These are phyloP conservation scores for Erigeron canadensis DNA, from an alignment of 129 eudicot genomes.

Conservation along the genomic window DNA sequence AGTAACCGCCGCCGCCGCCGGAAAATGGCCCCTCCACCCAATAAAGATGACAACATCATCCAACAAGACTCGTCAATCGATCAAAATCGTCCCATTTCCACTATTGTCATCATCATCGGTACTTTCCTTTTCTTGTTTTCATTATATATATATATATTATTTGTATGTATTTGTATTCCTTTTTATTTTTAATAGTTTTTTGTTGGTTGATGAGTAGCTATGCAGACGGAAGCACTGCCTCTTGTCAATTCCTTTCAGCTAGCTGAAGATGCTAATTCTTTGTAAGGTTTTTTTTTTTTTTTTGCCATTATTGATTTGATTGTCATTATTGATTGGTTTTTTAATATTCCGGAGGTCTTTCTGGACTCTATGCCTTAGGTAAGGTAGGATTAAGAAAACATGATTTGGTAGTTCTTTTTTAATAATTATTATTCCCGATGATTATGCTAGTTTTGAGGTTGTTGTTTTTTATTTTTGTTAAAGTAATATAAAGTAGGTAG, in stretches of 20 bases:
- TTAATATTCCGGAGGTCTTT: background rate
- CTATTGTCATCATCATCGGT: conserved; percentile 15
- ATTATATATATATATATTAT: background rate
- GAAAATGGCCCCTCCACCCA: background rate
- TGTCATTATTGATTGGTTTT: background rate
- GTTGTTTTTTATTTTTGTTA: background rate
- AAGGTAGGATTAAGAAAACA: too few relatives aligned
- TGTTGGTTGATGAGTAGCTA: conserved; percentile 46
- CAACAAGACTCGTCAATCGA: background rate
- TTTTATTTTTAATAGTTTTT: background rate
- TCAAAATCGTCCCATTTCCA: conserved; percentile 7
- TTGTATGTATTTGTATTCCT: background rate
- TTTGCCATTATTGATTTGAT: background rate
- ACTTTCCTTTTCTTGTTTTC: background rate
- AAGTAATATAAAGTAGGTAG: too few relatives aligned
- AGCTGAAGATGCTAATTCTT: conserved; percentile 49
- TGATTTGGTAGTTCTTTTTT: too few relatives aligned
- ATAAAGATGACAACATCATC: background rate
- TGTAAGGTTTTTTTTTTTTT: conserved; percentile 37
- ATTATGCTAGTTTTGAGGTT: conserved; percentile 10
- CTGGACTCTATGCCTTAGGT: too few relatives aligned
- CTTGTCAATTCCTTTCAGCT: conserved; percentile 74
- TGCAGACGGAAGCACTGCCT: conserved; percentile 95
- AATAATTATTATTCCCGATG: too few relatives aligned
- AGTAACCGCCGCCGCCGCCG: background rate